phyloP scores from a whole-genome alignment of 2,329 filamentous ascomycete species.

The Pseudogymnoascus sp. region DNA sequence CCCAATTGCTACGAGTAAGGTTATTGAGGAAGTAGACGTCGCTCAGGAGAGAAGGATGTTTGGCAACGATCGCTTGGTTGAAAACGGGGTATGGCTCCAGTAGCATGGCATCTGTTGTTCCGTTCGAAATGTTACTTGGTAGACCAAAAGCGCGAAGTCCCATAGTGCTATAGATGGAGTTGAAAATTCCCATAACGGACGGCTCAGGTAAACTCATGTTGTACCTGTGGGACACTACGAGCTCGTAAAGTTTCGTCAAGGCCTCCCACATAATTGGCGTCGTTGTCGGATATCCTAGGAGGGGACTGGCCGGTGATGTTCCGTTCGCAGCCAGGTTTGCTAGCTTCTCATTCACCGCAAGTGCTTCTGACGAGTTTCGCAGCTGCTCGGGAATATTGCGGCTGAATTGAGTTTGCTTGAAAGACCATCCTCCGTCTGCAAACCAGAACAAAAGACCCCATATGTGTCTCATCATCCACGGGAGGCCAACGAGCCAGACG shows the following conservation, averaged over 20 bases:
- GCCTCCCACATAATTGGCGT: conserved; percentile 23
- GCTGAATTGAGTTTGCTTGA: conserved; percentile 12
- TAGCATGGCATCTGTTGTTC: not conserved
- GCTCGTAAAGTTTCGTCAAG: not conserved
- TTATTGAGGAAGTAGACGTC: conserved; percentile 49
- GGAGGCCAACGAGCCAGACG: conserved; percentile 84
- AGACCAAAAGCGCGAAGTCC: not conserved
- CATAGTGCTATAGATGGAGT: not conserved
- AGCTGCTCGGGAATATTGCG: conserved; percentile 1
- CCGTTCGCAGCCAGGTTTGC: conserved; percentile 22
- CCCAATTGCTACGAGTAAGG: conserved; percentile 57
- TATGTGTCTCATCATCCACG: conserved; percentile 81
- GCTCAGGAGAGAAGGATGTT: conserved; percentile 43
- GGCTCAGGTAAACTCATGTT: not conserved
- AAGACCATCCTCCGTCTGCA: conserved; percentile 28
- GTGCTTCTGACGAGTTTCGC: conserved; percentile 15
- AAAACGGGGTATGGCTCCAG: not conserved
- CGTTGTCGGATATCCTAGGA: conserved; percentile 28
- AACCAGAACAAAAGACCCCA: conserved; percentile 92
- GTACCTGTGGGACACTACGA: not conserved
- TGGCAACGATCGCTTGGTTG: not conserved
- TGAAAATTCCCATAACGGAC: not conserved
- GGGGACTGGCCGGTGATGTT: conserved; percentile 23
- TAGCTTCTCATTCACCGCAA: conserved; percentile 21
- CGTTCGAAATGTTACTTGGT: not conserved